Conservation (phyloP, 441 rosid species). For the Arabidopsis hybrid region DNA sequence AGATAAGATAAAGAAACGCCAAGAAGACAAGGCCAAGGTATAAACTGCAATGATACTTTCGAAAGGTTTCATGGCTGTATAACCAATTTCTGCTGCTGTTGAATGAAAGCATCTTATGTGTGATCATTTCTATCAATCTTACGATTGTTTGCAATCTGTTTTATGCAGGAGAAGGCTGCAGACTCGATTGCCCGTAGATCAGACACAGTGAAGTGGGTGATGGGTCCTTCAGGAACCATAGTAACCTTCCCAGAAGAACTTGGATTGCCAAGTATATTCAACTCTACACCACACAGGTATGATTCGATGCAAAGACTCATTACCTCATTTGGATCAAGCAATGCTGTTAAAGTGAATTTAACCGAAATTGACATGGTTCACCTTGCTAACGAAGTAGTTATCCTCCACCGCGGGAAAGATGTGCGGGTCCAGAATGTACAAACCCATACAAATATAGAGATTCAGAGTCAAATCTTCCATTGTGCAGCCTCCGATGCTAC, state of each 20-base stretch:
- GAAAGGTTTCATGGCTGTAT: neutral
- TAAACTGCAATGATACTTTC: neutral
- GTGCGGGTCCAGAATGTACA: slow-evolving; percentile 79
- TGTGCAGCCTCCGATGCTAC: slow-evolving; percentile 91
- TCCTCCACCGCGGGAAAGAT: slow-evolving; percentile 89
- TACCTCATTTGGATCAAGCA: neutral
- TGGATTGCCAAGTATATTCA: slow-evolving; percentile 79
- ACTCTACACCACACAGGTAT: slow-evolving; percentile 66
- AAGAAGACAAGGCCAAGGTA: slow-evolving; percentile 87
- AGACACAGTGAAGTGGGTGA: slow-evolving; percentile 68
- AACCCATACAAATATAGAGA: slow-evolving; percentile 89
- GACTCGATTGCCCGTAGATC: slow-evolving; percentile 59
- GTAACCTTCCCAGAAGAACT: slow-evolving; percentile 79
- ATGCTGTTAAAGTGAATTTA: no score
- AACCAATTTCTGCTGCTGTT: neutral
- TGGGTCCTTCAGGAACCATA: slow-evolving; percentile 73
- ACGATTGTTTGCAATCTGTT: slow-evolving; percentile 9
- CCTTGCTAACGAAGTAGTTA: slow-evolving; percentile 54
- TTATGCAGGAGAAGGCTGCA: slow-evolving; percentile 75
- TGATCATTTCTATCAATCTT: neutral
- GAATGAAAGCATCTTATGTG: neutral
- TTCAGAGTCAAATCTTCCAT: slow-evolving; percentile 82
- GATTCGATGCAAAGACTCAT: slow-evolving; percentile 6
- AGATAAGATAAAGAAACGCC: slow-evolving; percentile 80
- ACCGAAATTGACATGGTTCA: slow-evolving; percentile 8